These are phyloP conservation scores for Asterionellopsis glacialis DNA, from an alignment of 108 stramenopile species.

Conservation along the genomic window DNA sequence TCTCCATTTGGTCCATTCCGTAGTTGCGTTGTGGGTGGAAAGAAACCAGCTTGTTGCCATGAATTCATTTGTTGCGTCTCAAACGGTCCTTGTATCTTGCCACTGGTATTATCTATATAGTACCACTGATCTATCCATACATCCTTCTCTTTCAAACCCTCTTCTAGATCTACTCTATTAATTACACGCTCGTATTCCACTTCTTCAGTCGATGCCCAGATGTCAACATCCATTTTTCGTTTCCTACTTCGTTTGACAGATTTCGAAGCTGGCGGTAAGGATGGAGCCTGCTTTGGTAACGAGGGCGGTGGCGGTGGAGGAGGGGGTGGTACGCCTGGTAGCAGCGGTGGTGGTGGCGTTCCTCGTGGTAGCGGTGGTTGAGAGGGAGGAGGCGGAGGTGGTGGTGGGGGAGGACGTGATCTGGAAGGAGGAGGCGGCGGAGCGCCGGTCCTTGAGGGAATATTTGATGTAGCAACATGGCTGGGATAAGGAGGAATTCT, in stretches of 20 bases:
- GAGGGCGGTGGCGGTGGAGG: conserved; percentile 16
- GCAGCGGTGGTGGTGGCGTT: conserved; percentile 9
- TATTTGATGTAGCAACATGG: neutral
- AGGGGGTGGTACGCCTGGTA: conserved; percentile 8
- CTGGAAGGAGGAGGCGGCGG: conserved; percentile 4
- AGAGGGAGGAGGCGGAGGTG: neutral
- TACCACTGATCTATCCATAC: conserved; percentile 39
- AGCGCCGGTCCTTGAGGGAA: neutral
- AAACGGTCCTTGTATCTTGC: conserved; percentile 75
- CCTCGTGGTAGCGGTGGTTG: neutral
- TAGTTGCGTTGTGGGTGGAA: conserved; percentile 27
- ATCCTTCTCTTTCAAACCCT: conserved; percentile 23
- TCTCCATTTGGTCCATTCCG: conserved; percentile 20
- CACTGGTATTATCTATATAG: conserved; percentile 55
- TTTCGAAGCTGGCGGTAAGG: conserved; percentile 9
- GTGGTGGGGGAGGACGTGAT: neutral
- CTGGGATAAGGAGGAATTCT: too few relatives aligned
- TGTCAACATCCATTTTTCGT: conserved; percentile 35
- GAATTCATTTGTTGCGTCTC: conserved; percentile 35
- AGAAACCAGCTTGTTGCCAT: conserved; percentile 72
- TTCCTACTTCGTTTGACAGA: too few relatives aligned
- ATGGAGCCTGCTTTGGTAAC: conserved; percentile 3
- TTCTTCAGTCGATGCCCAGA: conserved; percentile 86
- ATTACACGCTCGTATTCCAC: conserved; percentile 56
- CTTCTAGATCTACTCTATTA: conserved; percentile 49